phyloP scores from a whole-genome alignment of 306 rosid species.

The Pyrus communis region DNA sequence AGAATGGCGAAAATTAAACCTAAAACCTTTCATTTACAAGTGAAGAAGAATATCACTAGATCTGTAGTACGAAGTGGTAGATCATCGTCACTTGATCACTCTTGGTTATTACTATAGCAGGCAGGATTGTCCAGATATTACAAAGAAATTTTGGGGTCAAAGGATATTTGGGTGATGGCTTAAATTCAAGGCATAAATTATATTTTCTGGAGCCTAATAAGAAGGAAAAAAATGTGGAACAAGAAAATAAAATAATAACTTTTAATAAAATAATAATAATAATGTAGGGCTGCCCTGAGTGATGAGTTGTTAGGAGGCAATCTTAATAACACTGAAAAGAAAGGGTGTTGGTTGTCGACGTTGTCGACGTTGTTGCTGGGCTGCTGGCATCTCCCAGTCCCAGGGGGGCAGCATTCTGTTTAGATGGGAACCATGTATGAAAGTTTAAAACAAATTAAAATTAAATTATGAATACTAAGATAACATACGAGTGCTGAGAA shows the following conservation, averaged over 20 bases:
- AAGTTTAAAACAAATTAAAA: not conserved
- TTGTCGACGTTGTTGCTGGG: constrained; percentile 3
- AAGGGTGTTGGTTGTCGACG: not conserved
- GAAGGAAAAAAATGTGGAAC: not conserved
- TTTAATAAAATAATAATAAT: not conserved
- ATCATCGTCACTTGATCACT: not conserved
- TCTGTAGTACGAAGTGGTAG: too few species aligned
- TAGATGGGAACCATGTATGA: not conserved
- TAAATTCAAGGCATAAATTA: not conserved
- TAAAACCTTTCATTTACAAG: too few species aligned
- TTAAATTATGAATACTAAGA: not conserved
- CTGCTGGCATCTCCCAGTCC: not conserved
- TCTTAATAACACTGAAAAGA: constrained; percentile 4
- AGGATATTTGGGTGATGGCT: not conserved
- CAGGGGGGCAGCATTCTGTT: not conserved
- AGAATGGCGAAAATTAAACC: too few species aligned
- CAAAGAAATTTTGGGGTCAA: not conserved
- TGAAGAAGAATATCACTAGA: too few species aligned
- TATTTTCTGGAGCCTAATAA: not conserved
- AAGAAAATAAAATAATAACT: not conserved
- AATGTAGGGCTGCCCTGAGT: not conserved
- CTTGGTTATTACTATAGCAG: not conserved
- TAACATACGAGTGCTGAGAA: not conserved
- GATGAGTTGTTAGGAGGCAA: constrained; percentile 13
- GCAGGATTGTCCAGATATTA: not conserved